Percentiles rank a stretch among this genome's conserved stretches.
Evolutionary conservation across 2,329 filamentous ascomycete genomes (phyloP).

Genomic region (Nemania diffusa): DNA sequence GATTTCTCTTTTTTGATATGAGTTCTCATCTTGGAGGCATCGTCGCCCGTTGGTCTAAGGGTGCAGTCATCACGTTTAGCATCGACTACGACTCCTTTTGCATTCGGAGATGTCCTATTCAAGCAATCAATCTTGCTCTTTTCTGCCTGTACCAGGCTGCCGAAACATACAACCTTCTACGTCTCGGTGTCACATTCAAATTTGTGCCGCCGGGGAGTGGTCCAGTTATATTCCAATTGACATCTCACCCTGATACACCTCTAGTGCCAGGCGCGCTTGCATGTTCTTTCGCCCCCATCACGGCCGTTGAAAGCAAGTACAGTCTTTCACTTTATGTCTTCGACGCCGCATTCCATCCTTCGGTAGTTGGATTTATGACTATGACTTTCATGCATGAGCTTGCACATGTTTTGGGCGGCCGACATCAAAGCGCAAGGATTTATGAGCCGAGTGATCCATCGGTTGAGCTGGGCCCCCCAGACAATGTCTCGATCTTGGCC

Average conservation of each 20-base stretch:
- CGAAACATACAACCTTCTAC: neutral
- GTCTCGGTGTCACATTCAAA: neutral
- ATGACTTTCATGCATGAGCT: neutral
- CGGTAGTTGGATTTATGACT: neutral
- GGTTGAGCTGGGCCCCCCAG: neutral
- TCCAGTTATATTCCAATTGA: neutral
- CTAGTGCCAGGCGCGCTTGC: neutral
- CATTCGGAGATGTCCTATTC: neutral
- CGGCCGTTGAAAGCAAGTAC: neutral
- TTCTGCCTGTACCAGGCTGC: neutral
- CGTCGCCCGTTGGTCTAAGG: neutral
- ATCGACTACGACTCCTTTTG: conserved; percentile 4
- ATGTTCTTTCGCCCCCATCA: neutral
- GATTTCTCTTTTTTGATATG: too few relatives aligned
- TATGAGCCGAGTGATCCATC: neutral
- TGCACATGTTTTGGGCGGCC: conserved; percentile 5
- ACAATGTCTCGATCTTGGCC: neutral
- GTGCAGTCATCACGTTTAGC: neutral
- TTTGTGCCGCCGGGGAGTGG: neutral
- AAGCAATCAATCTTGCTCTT: neutral
- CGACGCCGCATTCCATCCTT: neutral
- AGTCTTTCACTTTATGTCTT: neutral
- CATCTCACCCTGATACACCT: neutral
- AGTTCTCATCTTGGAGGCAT: too few relatives aligned
- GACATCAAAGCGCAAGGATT: neutral